Evolutionary conservation across 2,329 filamentous ascomycete species (phyloP).

Genomic region (Zarea fungicola): DNA sequence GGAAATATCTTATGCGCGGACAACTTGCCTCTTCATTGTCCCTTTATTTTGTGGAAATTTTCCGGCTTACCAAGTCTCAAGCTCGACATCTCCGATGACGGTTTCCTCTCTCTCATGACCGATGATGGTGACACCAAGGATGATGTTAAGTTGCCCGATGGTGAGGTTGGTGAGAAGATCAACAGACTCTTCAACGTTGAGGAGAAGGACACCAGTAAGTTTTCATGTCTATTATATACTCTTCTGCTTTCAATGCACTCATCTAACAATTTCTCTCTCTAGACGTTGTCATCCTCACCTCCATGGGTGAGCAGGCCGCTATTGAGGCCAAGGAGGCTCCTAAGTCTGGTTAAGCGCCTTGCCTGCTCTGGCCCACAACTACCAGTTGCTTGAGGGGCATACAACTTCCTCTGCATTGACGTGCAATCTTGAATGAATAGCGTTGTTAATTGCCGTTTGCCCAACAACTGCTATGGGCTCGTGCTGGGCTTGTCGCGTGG

Average conservation of each 20-base stretch:
- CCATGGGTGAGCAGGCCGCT: conserved; percentile 92
- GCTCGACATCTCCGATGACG: conserved; percentile 92
- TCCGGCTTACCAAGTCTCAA: conserved; percentile 32
- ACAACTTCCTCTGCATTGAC: conserved; percentile 7
- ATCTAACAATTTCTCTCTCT: conserved; percentile 20
- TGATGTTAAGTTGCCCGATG: conserved; percentile 89
- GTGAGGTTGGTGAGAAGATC: conserved; percentile 85
- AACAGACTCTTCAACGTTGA: conserved; percentile 70
- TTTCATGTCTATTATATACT: conserved; percentile 1
- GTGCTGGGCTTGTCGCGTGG: conserved; percentile 8
- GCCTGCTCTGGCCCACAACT: conserved; percentile 5
- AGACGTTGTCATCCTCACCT: conserved; percentile 89
- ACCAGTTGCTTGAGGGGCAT: conserved; percentile 6
- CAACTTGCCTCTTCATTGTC: neutral
- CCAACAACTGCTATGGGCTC: conserved; percentile 4
- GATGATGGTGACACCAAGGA: conserved; percentile 85
- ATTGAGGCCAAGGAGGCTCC: conserved; percentile 94
- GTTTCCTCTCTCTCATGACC: conserved; percentile 89
- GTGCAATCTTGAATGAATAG: conserved; percentile 11
- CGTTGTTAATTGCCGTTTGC: conserved; percentile 12
- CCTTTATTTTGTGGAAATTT: neutral
- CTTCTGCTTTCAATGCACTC: conserved; percentile 12
- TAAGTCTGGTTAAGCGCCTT: conserved; percentile 25
- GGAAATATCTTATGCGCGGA: neutral
- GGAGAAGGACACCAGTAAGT: conserved; percentile 92